Conservation (phyloP, 148 eudicot genomes). For the Rhododendron vialii region DNA sequence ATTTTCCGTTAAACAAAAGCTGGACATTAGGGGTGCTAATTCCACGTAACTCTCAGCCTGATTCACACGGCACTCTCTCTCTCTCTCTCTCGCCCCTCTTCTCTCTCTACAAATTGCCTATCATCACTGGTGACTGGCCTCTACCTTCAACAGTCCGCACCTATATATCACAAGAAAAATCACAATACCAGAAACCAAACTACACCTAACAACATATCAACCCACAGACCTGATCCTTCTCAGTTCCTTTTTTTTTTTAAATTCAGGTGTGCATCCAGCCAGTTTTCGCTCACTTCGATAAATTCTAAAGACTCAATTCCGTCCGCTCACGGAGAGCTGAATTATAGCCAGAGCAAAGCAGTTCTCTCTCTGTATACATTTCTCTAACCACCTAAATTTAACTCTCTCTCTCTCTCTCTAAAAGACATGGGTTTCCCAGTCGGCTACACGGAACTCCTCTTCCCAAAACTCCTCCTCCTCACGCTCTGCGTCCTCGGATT, state of each 20-base stretch:
- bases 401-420: constrained; percentile 5
- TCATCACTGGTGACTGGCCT: background rate
- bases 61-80: background rate
- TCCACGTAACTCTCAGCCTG: background rate
- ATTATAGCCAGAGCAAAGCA: no score
- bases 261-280: no score
- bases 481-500: constrained; percentile 37
- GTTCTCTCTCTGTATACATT: background rate
- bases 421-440: constrained; percentile 34
- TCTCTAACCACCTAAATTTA: background rate
- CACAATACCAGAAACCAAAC: constrained; percentile 14
- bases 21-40: background rate
- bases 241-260: background rate
- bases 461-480: constrained; percentile 57
- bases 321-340: no score
- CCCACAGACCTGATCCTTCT: background rate
- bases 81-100: background rate
- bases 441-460: constrained; percentile 45
- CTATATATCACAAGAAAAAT: background rate
- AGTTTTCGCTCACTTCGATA: no score
- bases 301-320: no score
- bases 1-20: background rate
- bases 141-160: background rate
- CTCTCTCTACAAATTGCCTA: background rate
- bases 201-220: constrained; percentile 29